Evolutionary conservation across 2,329 filamentous ascomycete species (phyloP), one percentile per base, ranked within the genome.

Genomic region (Stagonosporopsis chrysanthemi): DNA sequence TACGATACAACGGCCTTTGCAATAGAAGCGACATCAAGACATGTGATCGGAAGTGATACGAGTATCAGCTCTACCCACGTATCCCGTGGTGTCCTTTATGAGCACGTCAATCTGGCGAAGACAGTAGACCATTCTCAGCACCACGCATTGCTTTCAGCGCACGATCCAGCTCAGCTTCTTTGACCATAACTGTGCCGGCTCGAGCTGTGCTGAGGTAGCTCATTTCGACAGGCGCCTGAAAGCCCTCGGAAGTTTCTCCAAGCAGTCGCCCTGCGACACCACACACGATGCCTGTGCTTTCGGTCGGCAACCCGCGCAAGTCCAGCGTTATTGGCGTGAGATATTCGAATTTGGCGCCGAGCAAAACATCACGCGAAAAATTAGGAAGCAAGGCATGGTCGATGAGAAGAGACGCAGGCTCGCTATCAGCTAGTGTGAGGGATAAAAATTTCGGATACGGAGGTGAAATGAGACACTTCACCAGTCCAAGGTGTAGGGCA

Each of bases 261-360:
- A 92, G 90, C 26, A 98, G 81, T 52, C 88, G 85, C 24, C 92
- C 91, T 0, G 94, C 93, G 2, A 99, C 91, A 26, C 95, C 94
- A 66, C 93, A 97, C 3, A 99, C 92, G 56, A 99, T 97, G 22
- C 94, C 94, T 0, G 93, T 96, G 7, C 92, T 92, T 75, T 97
- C 92, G 39, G 94, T 83, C 0, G 94, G 91, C 38, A 98, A 80
- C 39, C 86, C 87, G 19, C 86, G 87, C 24, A 99, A 83, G 68
- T 98, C 92, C 3, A 99, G 83, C 56, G 92, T 94, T 66, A 99
- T 95, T 1, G 95, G 92, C 1, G 96, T 86, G 31, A 93, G 82
- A 56, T 86, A 86, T 63, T 88, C 88, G 50, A 87, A 87, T 43
- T 86, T 90, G 59, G 88, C 85, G 12, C 91, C 92, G 0, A 97